phyloP scores from a whole-genome alignment of 2,329 filamentous ascomycete genomes.

The Aschersonia sp. region DNA sequence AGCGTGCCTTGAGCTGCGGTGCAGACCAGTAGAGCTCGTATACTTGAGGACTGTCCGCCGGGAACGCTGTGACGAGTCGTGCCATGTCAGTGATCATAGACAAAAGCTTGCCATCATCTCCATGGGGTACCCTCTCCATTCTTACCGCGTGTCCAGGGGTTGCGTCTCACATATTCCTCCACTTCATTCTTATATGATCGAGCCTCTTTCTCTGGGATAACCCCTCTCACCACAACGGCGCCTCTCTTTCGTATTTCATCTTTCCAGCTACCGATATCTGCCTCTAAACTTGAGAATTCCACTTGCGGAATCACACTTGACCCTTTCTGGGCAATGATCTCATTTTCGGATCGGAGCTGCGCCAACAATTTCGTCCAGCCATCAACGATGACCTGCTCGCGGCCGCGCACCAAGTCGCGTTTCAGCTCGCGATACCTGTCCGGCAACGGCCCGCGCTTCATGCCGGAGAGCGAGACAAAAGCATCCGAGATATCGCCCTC shows the following conservation, averaged over 20 bases:
- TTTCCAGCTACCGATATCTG: conserved; percentile 17
- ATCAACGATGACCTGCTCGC: conserved; percentile 28
- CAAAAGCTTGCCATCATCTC: neutral
- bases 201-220: conserved; percentile 48
- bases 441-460: conserved; percentile 29
- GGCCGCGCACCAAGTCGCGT: conserved; percentile 31
- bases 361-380: conserved; percentile 35
- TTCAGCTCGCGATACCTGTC: conserved; percentile 42
- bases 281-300: conserved; percentile 28
- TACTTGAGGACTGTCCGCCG: conserved; percentile 50
- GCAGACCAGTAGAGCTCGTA: conserved; percentile 65
- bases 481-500: conserved; percentile 49
- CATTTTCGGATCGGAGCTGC: conserved; percentile 30
- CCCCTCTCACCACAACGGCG: conserved; percentile 48
- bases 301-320: conserved; percentile 37
- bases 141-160: conserved; percentile 40
- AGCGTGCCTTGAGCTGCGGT: conserved; percentile 51
- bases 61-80: conserved; percentile 36
- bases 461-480: conserved; percentile 43
- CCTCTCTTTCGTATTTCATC: conserved; percentile 46
- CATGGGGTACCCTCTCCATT: no score
- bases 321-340: conserved; percentile 27
- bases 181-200: conserved; percentile 49
- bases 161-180: conserved; percentile 49
- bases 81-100: neutral